Evolutionary conservation across 1,139 yeast genomes (phyloP), one percentile per base, ranked within the genome.

Genomic region (Nakaseomyces nivariensis): DNA sequence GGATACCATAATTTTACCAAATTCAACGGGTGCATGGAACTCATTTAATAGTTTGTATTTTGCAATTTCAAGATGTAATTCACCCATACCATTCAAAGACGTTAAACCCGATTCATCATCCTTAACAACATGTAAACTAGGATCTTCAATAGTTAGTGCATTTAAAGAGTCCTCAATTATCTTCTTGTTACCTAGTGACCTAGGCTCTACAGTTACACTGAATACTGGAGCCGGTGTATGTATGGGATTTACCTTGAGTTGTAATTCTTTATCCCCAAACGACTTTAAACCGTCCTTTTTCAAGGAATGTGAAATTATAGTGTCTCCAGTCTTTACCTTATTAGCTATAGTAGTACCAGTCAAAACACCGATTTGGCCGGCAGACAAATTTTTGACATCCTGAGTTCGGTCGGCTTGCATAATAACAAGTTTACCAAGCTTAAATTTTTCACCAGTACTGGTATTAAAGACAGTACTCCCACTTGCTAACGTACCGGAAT

Each of bases 21-120:
- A 75, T 46, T 82, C 81, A 0, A 86, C 85, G 52, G 82, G 81
- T 2, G 95, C 96, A 63, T 84, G 83, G 75, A 90, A 76, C 54
- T 88, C 96, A 49, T 78, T 79, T 24, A 83, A 70, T 47, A 92
- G 73, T 51, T 97, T 73, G 57, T 88, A 95, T 49, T 76, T 75
- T 1, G 94, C 85, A 57, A 92, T 89, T 57, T 92, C 97, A 49
- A 92, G 73, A 67, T 92, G 98, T 48, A 92, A 72, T 61, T 89
- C 96, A 17, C 97, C 98, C 97, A 92, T 89, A 3, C 98, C 99
- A 48, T 95, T 81, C 36, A 92, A 67, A 31, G 89, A 74, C 0
- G 89, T 82, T 67, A 92, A 97, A 0, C 96, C 96, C 51, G 86
- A 73, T 53, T 90, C 97, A 55, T 86, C 95, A 61, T 92, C 97